Conservation (phyloP, 441 rosid species). For the Arabidopsis hybrid region DNA sequence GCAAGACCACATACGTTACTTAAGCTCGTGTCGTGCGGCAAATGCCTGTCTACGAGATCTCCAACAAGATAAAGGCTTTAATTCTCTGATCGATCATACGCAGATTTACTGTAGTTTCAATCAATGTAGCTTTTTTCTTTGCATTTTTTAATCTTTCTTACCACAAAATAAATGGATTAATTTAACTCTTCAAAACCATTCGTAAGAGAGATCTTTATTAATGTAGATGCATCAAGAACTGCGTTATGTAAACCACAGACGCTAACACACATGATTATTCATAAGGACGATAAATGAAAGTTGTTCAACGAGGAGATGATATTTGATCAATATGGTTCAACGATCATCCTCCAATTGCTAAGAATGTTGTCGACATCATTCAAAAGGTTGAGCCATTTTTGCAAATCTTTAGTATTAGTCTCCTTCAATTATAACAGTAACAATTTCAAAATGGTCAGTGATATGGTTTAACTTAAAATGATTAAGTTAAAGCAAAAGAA, state of each 20-base stretch:
- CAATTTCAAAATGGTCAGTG: neutral
- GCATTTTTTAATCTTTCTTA: slow-evolving; percentile 25
- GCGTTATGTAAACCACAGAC: neutral
- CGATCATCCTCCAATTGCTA: neutral
- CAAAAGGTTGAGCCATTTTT: neutral
- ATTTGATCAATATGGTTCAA: neutral
- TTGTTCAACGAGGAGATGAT: neutral
- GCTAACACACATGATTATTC: neutral
- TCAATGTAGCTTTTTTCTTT: slow-evolving; percentile 34
- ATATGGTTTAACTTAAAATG: neutral
- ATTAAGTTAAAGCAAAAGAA: too few species aligned
- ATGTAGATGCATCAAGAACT: neutral
- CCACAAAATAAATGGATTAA: slow-evolving; percentile 38
- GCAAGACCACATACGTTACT: slow-evolving; percentile 60
- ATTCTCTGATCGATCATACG: slow-evolving; percentile 24
- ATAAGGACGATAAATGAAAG: slow-evolving; percentile 2
- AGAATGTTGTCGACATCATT: neutral
- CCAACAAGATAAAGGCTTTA: slow-evolving; percentile 53
- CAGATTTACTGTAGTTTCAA: slow-evolving; percentile 37
- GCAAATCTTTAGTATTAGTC: neutral
- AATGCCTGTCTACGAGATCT: slow-evolving; percentile 77
- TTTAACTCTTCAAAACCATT: neutral
- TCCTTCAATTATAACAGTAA: neutral
- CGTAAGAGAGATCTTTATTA: neutral
- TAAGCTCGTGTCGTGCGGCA: slow-evolving; percentile 86